phyloP scores from a whole-genome alignment of 306 rosid species.

The Leucaena leucocephala region DNA sequence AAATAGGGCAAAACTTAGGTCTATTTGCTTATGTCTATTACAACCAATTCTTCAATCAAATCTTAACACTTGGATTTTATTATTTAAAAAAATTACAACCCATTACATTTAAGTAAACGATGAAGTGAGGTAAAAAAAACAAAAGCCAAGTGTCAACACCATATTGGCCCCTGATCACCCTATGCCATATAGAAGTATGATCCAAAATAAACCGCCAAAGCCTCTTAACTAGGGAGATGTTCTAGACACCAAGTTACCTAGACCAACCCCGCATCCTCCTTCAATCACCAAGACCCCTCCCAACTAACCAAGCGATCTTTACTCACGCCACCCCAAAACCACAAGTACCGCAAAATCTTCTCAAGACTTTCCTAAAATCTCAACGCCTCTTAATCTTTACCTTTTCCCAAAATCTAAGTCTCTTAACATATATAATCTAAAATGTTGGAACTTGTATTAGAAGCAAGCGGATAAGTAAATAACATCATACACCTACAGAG shows the following conservation, averaged over 20 bases:
- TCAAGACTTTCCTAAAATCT: neutral
- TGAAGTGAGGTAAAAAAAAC: neutral
- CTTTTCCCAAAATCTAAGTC: neutral
- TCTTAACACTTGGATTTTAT: neutral
- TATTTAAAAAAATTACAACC: neutral
- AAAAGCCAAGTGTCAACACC: neutral
- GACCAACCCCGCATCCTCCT: neutral
- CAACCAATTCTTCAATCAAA: neutral
- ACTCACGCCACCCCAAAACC: neutral
- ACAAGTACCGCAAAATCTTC: neutral
- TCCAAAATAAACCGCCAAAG: neutral
- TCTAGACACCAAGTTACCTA: neutral
- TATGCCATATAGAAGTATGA: neutral
- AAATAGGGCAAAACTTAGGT: neutral
- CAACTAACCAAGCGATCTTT: neutral
- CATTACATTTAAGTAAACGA: neutral
- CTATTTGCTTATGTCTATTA: neutral
- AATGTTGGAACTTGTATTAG: neutral
- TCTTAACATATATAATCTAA: conserved; percentile 9
- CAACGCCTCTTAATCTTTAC: neutral
- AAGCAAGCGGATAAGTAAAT: conserved; percentile 28
- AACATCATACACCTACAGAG: conserved; percentile 3
- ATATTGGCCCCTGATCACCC: neutral
- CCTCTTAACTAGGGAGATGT: neutral
- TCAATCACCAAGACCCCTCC: neutral